These are phyloP conservation scores for Brettanomyces anomalus DNA, from an alignment of 805 yeast genomes.

Conservation along the genomic window DNA sequence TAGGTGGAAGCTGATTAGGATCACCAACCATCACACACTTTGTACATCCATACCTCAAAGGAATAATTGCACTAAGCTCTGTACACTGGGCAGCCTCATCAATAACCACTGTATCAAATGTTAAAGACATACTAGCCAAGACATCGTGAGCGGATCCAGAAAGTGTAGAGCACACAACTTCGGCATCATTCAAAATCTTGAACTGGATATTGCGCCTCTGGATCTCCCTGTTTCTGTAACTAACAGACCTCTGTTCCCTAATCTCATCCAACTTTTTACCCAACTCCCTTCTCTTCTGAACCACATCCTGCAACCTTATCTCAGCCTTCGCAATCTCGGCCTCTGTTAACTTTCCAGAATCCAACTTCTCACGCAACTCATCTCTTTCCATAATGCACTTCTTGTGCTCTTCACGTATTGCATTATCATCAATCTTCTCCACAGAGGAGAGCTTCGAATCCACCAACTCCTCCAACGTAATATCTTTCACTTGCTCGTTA, in stretches of 20 bases:
- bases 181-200: constrained; percentile 61
- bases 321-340: constrained; percentile 43
- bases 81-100: constrained; percentile 99
- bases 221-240: constrained; percentile 65
- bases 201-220: constrained; percentile 70
- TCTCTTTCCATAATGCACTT: constrained; percentile 52
- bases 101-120: constrained; percentile 82
- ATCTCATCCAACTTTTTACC: constrained; percentile 71
- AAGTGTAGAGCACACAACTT: constrained; percentile 82
- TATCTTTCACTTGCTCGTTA: constrained; percentile 69
- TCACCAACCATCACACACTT: constrained; percentile 97
- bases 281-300: constrained; percentile 52
- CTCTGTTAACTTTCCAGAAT: constrained; percentile 19
- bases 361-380: constrained; percentile 33
- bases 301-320: constrained; percentile 43
- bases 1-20: constrained; percentile 96
- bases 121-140: constrained; percentile 61
- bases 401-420: constrained; percentile 40
- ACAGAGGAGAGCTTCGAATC: constrained; percentile 45
- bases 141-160: constrained; percentile 94
- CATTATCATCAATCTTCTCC: constrained; percentile 31
- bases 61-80: constrained; percentile 84
- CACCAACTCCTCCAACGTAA: constrained; percentile 79
- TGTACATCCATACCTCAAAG: constrained; percentile 82
- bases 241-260: constrained; percentile 63